Evolutionary conservation across 1,284 basidiomycete genomes (phyloP).

Genomic region (Volvariella volvacea): DNA sequence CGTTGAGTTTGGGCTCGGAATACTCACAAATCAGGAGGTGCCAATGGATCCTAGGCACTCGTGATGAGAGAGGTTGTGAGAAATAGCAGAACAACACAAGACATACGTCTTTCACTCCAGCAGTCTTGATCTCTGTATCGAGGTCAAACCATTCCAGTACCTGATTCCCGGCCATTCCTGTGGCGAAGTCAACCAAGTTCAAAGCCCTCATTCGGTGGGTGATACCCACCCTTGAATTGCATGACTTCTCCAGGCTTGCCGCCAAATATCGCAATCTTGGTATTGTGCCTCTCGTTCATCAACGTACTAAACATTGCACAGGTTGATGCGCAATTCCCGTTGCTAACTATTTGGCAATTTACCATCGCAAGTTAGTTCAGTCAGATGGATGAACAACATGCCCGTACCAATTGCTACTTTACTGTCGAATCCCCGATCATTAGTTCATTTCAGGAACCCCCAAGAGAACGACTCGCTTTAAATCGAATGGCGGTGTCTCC

Average conservation of each 20-base stretch:
- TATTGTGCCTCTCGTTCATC: constrained; percentile 53
- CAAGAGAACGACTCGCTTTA: constrained; percentile 38
- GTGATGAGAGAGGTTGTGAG: too few species aligned
- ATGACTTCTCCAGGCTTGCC: constrained; percentile 47
- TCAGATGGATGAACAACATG: too few species aligned
- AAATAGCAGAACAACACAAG: neutral
- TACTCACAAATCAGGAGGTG: constrained; percentile 43
- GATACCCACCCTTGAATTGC: constrained; percentile 45
- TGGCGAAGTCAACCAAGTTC: constrained; percentile 1
- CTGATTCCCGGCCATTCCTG: constrained; percentile 61
- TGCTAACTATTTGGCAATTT: too few species aligned
- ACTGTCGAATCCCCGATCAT: too few species aligned
- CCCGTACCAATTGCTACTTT: too few species aligned
- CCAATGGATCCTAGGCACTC: constrained; percentile 56
- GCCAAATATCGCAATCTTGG: constrained; percentile 54
- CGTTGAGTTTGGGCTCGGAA: too few species aligned
- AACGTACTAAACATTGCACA: constrained; percentile 60
- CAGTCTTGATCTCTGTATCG: constrained; percentile 60
- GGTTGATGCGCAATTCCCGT: constrained; percentile 55
- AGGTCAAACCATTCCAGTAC: constrained; percentile 59
- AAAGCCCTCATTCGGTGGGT: neutral
- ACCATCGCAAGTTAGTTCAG: too few species aligned
- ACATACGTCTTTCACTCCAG: constrained; percentile 47
- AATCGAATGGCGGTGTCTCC: constrained; percentile 42
- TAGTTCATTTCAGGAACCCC: too few species aligned